These are phyloP conservation scores for Ascochyta rabiei DNA, from an alignment of 2,329 filamentous ascomycete species.

Conservation along the genomic window DNA sequence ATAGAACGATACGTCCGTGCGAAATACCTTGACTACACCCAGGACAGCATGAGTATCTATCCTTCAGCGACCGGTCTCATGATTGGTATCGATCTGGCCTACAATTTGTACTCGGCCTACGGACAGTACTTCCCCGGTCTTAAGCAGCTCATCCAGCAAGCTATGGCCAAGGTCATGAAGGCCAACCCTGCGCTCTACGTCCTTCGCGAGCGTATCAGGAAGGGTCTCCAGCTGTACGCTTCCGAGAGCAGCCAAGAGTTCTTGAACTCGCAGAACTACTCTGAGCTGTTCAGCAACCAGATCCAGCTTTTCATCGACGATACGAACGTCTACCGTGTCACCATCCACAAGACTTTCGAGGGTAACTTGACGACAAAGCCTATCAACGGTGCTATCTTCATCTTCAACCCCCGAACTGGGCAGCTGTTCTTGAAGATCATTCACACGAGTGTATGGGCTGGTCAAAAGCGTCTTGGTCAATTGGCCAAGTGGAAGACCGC, in stretches of 20 bases:
- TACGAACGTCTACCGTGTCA: conserved; percentile 98
- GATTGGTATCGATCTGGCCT: conserved; percentile 96
- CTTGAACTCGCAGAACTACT: conserved; percentile 99
- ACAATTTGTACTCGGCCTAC: conserved; percentile 97
- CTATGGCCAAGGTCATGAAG: conserved; percentile 99
- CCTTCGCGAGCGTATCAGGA: conserved; percentile 94
- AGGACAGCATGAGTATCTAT: conserved; percentile 98
- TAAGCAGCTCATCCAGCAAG: conserved; percentile 93
- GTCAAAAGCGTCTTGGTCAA: conserved; percentile 98
- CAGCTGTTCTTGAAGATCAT: conserved; percentile 99
- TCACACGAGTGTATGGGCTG: conserved; percentile 98
- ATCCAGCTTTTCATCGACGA: conserved; percentile 99
- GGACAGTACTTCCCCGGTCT: conserved; percentile 98
- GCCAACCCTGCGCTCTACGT: conserved; percentile 97
- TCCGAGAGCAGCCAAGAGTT: conserved; percentile 99
- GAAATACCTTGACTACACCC: conserved; percentile 98
- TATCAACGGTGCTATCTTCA: conserved; percentile 99
- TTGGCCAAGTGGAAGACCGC: conserved; percentile 99
- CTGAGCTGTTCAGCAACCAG: conserved; percentile 98
- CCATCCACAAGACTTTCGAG: conserved; percentile 99
- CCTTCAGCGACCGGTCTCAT: conserved; percentile 95
- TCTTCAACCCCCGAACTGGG: conserved; percentile 98
- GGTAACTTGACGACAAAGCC: conserved; percentile 99
- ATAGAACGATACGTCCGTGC: conserved; percentile 97
- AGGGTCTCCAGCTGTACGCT: conserved; percentile 96